These are phyloP conservation scores for Starmerella floricola DNA, from an alignment of 805 yeast species.

Conservation along the genomic window DNA sequence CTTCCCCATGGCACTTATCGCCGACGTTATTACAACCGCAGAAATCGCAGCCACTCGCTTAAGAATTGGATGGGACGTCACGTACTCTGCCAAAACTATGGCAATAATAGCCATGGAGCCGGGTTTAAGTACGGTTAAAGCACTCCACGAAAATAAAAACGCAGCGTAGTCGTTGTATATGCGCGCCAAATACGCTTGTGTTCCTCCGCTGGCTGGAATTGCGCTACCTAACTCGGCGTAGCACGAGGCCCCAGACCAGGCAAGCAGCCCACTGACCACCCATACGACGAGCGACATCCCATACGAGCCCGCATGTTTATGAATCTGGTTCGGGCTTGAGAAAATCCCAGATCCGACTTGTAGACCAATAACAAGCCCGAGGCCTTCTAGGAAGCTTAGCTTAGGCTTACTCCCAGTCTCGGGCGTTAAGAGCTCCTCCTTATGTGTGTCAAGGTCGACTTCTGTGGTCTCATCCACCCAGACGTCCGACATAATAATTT, in stretches of 20 bases:
- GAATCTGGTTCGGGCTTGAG: constrained; percentile 33
- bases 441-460: background rate
- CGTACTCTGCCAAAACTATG: constrained; percentile 32
- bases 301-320: constrained; percentile 30
- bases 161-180: constrained; percentile 31
- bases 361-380: constrained; percentile 33
- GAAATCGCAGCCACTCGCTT: constrained; percentile 27
- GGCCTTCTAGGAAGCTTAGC: constrained; percentile 28
- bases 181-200: constrained; percentile 31
- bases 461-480: background rate
- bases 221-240: constrained; percentile 34
- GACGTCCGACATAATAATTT: too few relatives aligned
- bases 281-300: constrained; percentile 31
- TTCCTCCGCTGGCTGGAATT: constrained; percentile 33
- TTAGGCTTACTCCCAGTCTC: background rate
- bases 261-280: constrained; percentile 32
- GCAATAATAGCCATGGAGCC: constrained; percentile 34
- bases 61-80: constrained; percentile 21
- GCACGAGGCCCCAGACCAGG: constrained; percentile 36
- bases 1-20: constrained; percentile 26
- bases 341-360: constrained; percentile 37
- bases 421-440: background rate
- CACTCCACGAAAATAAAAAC: constrained; percentile 32
- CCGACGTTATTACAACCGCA: constrained; percentile 24
- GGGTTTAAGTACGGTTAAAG: constrained; percentile 31